Evolutionary conservation across 768 basidiomycete genomes (phyloP).

Genomic region (Pisolithus orientalis): DNA sequence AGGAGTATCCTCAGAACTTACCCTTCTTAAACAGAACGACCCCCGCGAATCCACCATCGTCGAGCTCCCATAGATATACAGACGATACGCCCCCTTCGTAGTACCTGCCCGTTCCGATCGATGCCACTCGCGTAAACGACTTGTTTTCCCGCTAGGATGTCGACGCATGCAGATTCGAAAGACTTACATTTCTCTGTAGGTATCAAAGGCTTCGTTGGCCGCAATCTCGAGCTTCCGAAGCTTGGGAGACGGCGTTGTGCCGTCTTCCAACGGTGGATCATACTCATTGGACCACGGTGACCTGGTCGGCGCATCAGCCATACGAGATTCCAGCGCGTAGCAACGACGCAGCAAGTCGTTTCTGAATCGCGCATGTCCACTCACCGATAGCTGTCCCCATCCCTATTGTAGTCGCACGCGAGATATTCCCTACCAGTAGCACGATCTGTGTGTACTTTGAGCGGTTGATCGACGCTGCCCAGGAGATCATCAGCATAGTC

Average conservation of each 20-base stretch:
- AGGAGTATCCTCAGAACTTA: conserved; percentile 27
- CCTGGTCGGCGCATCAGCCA: conserved; percentile 36
- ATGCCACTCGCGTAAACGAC: neutral
- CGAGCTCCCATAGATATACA: conserved; percentile 97
- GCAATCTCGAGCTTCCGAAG: conserved; percentile 88
- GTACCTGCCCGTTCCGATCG: conserved; percentile 49
- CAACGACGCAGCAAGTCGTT: neutral
- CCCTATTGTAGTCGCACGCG: conserved; percentile 89
- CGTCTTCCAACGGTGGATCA: conserved; percentile 84
- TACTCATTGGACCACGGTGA: conserved; percentile 99
- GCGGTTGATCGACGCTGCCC: conserved; percentile 90
- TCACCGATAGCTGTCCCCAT: conserved; percentile 86
- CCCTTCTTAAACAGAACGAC: conserved; percentile 96
- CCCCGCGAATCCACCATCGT: conserved; percentile 94
- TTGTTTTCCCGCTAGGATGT: neutral
- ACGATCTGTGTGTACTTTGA: conserved; percentile 74
- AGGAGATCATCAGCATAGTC: conserved; percentile 94
- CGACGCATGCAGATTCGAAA: neutral
- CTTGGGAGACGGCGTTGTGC: conserved; percentile 76
- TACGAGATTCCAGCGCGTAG: neutral
- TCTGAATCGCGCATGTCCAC: conserved; percentile 15
- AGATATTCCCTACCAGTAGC: conserved; percentile 85
- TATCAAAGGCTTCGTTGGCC: conserved; percentile 95
- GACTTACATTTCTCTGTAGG: conserved; percentile 87
- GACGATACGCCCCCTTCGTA: conserved; percentile 97